These are phyloP conservation scores for Mediolabrus comicus DNA, from an alignment of 108 stramenopile genomes.

Conservation along the genomic window DNA sequence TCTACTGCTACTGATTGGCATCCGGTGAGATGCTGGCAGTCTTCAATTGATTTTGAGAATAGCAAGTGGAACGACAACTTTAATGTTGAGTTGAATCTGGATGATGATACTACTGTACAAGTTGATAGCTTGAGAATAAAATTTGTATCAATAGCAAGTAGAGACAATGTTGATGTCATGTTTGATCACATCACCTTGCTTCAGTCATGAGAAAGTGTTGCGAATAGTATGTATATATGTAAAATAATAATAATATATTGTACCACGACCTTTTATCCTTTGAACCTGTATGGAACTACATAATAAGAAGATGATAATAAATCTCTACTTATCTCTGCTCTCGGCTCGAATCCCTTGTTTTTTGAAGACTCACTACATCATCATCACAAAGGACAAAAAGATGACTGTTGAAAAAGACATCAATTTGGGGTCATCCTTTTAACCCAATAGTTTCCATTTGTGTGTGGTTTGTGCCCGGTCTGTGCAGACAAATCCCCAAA, in stretches of 20 bases:
- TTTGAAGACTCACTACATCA: too few species aligned
- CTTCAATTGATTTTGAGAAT: not conserved
- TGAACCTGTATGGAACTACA: too few species aligned
- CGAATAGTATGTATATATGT: not conserved
- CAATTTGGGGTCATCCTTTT: too few species aligned
- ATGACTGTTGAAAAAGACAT: too few species aligned
- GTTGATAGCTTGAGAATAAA: not conserved
- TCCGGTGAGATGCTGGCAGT: not conserved
- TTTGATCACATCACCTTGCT: not conserved
- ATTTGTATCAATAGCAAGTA: not conserved
- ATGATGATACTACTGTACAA: not conserved
- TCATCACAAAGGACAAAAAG: too few species aligned
- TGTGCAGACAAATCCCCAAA: too few species aligned
- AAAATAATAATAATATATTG: not conserved
- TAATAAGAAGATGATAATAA: too few species aligned
- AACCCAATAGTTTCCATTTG: too few species aligned
- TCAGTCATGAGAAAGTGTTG: not conserved
- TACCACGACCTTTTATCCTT: too few species aligned
- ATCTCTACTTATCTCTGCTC: too few species aligned
- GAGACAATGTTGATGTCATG: not conserved
- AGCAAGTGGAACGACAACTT: not conserved
- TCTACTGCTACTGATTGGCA: not conserved
- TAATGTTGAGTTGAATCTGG: not conserved
- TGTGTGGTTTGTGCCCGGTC: too few species aligned
- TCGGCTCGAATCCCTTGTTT: too few species aligned